Evolutionary conservation across 805 yeast genomes (phyloP), one percentile per base, ranked within the genome.

Genomic region (Candida multigemmis): DNA sequence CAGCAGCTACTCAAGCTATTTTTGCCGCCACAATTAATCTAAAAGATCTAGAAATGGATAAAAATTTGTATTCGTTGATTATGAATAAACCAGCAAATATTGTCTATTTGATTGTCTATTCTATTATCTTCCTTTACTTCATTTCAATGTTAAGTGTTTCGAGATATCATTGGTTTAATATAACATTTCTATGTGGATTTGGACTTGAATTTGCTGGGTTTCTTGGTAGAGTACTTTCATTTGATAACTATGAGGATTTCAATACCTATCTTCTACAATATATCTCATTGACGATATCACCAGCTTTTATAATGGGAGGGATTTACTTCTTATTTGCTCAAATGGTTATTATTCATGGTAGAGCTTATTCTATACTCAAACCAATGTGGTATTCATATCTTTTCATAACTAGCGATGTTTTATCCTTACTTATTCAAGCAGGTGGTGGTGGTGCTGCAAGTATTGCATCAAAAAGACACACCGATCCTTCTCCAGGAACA

Each of bases 301-400:
- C 66, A 3, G 66, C 65, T 3, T 58, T 60, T 29, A 42, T 59
- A 11, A 60, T 60, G 68, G 68, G 50, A 2, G 68, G 66, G 1
- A 38, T 60, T 11, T 60, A 60, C 36, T 56, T 52, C 32, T 22
- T 59, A 5, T 57, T 60, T 36, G 66, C 65, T 2, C 65, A 58
- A 31, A 26, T 52, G 31, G 63, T 59, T 24, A 58, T 54, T 9
- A 40, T 55, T 12, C 56, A 56, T 27, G 65, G 66, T 6, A 34
- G 60, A 24, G 42, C 48, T 19, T 60, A 49, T 35, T 53, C 64
- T 12, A 38, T 54, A 3, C 43, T 59, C 33, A 53, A 51, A 31
- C 68, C 68, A 4, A 46, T 60, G 50, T 58, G 64, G 64, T 60
- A 60, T 32, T 51, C 66, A 2, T 60, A 60, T 41, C 45, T 60